Percentiles rank a stretch among this genome's conserved stretches.
Conservation (phyloP, 352 stramenopile species). For the Phytophthora agathidicida region DNA sequence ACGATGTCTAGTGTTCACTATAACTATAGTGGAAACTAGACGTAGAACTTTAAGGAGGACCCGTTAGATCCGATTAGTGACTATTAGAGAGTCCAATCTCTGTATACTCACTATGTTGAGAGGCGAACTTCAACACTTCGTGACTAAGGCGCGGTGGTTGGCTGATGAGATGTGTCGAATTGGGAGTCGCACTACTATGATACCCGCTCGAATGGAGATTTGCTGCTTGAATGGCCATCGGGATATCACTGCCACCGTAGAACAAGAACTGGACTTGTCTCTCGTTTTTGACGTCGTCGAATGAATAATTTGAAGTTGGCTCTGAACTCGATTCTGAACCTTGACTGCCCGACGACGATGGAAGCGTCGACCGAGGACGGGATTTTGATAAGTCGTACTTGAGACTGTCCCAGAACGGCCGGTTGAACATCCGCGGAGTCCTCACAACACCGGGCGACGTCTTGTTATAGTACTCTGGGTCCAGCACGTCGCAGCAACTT, state of each 20-base stretch:
- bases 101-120: too few relatives aligned
- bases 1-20: too few relatives aligned
- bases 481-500: conserved; percentile 25
- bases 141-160: conserved; percentile 35
- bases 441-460: conserved; percentile 34
- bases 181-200: conserved; percentile 29
- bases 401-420: conserved; percentile 26
- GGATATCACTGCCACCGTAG: conserved; percentile 45
- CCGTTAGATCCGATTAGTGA: too few relatives aligned
- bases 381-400: conserved; percentile 34
- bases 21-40: too few relatives aligned
- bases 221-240: conserved; percentile 29
- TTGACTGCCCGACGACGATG: conserved; percentile 3
- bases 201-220: conserved; percentile 14
- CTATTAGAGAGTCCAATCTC: too few relatives aligned
- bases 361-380: conserved; percentile 17
- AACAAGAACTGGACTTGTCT: conserved; percentile 48
- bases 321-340: conserved; percentile 11
- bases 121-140: conserved; percentile 55
- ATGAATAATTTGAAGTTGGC: conserved; percentile 23
- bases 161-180: conserved; percentile 6
- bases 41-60: too few relatives aligned
- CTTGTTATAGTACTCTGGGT: conserved; percentile 35
- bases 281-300: conserved; percentile 42
- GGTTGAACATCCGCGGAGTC: conserved; percentile 29